Percentiles rank a stretch among this genome's conserved stretches.
Conservation (phyloP, 257 asterid genomes). For the Parsonsia alboflavescens region DNA sequence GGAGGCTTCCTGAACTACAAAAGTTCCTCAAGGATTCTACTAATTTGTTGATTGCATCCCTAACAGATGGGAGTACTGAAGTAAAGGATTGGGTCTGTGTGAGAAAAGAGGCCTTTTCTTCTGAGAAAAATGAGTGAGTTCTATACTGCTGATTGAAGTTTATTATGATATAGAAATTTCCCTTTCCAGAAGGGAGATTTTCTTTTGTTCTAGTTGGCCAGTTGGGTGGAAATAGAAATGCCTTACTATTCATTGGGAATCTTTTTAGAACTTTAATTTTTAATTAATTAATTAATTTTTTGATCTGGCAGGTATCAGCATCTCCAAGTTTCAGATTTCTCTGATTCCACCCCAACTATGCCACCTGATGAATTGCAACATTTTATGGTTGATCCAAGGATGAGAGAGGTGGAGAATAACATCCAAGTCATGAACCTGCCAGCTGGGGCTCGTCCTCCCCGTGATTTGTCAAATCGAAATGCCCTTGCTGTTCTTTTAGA, state of each 20-base stretch:
- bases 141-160: background rate
- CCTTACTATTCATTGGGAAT: background rate
- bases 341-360: slow-evolving; percentile 77
- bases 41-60: slow-evolving; percentile 41
- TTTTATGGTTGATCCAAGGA: slow-evolving; percentile 59
- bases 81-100: slow-evolving; percentile 78
- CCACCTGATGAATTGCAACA: slow-evolving; percentile 93
- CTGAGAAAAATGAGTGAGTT: slow-evolving; percentile 79
- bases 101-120: slow-evolving; percentile 74
- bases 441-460: slow-evolving; percentile 27
- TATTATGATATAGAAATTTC: background rate
- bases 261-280: background rate
- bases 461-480: slow-evolving; percentile 61
- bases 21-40: slow-evolving; percentile 68
- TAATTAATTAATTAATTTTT: background rate
- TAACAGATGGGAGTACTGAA: slow-evolving; percentile 44
- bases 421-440: slow-evolving; percentile 30
- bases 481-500: slow-evolving; percentile 74
- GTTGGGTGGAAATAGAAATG: background rate
- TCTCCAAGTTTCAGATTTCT: slow-evolving; percentile 70
- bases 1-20: slow-evolving; percentile 96
- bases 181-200: background rate
- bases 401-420: slow-evolving; percentile 42
- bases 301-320: slow-evolving; percentile 61
- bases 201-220: background rate